These are phyloP conservation scores for Austroboletus olivaceoglutinosus DNA, from an alignment of 1,284 basidiomycete genomes.

Conservation along the genomic window DNA sequence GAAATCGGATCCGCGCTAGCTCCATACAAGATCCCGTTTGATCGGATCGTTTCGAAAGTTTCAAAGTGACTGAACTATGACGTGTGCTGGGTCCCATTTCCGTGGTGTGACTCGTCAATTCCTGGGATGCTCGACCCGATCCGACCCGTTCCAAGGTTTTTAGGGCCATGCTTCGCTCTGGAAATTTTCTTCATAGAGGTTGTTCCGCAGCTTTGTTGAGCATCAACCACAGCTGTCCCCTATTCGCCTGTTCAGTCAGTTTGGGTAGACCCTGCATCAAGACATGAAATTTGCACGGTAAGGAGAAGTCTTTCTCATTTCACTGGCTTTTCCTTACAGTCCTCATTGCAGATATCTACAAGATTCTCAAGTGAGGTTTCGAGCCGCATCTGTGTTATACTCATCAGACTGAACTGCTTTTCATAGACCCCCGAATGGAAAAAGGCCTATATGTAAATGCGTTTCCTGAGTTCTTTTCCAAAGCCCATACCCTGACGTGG, in stretches of 20 bases:
- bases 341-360: conserved; percentile 52
- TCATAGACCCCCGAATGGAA: conserved; percentile 77
- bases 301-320: conserved; percentile 11
- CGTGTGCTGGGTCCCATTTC: conserved; percentile 3
- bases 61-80: conserved; percentile 5
- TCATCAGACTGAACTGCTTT: conserved; percentile 1
- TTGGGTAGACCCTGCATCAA: neutral
- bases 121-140: conserved; percentile 14
- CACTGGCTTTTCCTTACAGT: conserved; percentile 7
- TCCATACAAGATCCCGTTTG: neutral
- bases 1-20: neutral
- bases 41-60: conserved; percentile 13
- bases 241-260: neutral
- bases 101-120: neutral
- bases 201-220: too few species aligned
- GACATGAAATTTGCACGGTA: conserved; percentile 59
- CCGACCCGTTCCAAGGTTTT: conserved; percentile 11
- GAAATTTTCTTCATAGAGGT: too few species aligned
- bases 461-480: neutral
- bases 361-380: conserved; percentile 58
- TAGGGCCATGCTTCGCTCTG: neutral
- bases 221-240: neutral
- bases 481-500: conserved; percentile 2
- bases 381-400: neutral
- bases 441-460: conserved; percentile 71